A percentile compares a stretch with the other conserved stretches of the same genome.
Evolutionary conservation across 2,329 filamentous ascomycete genomes (phyloP).

Genomic region (Cladophialophora bantiana): DNA sequence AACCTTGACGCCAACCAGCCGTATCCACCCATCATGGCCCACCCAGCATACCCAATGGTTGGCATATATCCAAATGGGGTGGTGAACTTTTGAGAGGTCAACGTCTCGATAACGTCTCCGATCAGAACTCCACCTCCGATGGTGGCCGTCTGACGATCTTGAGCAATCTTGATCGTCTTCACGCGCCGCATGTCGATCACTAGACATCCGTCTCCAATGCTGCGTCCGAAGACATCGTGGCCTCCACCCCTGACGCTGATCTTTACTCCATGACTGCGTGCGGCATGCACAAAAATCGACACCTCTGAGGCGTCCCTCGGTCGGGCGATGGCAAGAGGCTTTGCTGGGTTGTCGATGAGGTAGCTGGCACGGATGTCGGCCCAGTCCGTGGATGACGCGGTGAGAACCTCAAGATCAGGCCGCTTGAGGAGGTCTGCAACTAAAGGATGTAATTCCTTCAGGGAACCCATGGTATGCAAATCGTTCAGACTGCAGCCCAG

Average conservation of each 20-base stretch:
- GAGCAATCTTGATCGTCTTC: constrained; percentile 9
- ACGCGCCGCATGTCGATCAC: constrained; percentile 16
- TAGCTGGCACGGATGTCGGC: constrained; percentile 1
- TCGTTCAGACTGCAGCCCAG: background rate
- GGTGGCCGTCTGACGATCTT: constrained; percentile 10
- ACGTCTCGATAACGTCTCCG: constrained; percentile 8
- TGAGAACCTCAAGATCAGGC: constrained; percentile 5
- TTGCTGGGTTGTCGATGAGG: constrained; percentile 12
- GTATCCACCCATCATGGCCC: constrained; percentile 24
- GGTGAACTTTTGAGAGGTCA: constrained; percentile 5
- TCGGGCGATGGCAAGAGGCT: constrained; percentile 13
- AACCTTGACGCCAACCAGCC: constrained; percentile 15
- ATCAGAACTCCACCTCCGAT: constrained; percentile 16
- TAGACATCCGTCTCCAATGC: constrained; percentile 10
- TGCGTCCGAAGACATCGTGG: constrained; percentile 13
- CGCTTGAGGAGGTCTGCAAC: constrained; percentile 9
- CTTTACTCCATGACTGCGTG: constrained; percentile 13
- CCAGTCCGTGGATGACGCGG: constrained; percentile 4
- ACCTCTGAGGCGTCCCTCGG: constrained; percentile 13
- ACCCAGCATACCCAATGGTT: constrained; percentile 15
- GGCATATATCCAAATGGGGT: constrained; percentile 19
- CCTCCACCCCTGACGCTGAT: constrained; percentile 19
- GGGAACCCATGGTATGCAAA: background rate
- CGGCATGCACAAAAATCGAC: constrained; percentile 1
- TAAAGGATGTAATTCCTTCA: constrained; percentile 6